Base-by-base conservation (phyloP, 371 early-diverging fungal genomes). In the Fennellomyces sp. region DNA sequence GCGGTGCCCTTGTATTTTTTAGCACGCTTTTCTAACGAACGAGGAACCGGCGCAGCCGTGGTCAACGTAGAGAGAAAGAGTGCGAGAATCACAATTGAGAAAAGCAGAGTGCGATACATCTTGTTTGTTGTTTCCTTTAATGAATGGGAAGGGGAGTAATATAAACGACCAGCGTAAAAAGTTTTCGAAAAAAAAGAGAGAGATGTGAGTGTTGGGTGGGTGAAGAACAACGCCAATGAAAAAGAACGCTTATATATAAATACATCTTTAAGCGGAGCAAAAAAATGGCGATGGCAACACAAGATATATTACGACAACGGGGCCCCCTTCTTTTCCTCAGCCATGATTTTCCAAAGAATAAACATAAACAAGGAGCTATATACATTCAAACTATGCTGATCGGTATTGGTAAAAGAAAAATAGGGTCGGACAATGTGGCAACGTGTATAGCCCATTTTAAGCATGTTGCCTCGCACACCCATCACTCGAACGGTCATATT, bases 141-240 rank as follows among this genome's bases (percentile, higher is more conserved):
- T n/a, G 49, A 47, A 26, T 49, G 58, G 47, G 36, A 58, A n/a
- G 58, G 48, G 49, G 48, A 19, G 13, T 56, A 28, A n/a, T 35
- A 29, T 35, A 28, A 57, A 65, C 65, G 65, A 65, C 65, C 65
- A 65, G 60, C 63, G 63, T 60, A 55, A 55, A 55, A 54, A 39
- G n/a, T 15, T 27, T 25, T 27, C 5, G 28, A 13, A n/a, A 28
- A 29, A 49, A 49, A 28, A 49, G 29, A 39, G n/a, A n/a, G n/a
- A 36, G 10, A 15, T 36, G 36, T 36, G 36, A 15, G 36, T 36
- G 36, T 36, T 11, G 36, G 10, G 10, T 36, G 36, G 36, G 36
- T 11, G n/a, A 36, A 36, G 36, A 36, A 36, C 10, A 36, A 36
- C 10, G n/a, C 36, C 36, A 11, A 8, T 36, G n/a, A 28, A 50